These are phyloP conservation scores for Rhodotorula paludigena DNA, from an alignment of 768 basidiomycete genomes.

Conservation along the genomic window DNA sequence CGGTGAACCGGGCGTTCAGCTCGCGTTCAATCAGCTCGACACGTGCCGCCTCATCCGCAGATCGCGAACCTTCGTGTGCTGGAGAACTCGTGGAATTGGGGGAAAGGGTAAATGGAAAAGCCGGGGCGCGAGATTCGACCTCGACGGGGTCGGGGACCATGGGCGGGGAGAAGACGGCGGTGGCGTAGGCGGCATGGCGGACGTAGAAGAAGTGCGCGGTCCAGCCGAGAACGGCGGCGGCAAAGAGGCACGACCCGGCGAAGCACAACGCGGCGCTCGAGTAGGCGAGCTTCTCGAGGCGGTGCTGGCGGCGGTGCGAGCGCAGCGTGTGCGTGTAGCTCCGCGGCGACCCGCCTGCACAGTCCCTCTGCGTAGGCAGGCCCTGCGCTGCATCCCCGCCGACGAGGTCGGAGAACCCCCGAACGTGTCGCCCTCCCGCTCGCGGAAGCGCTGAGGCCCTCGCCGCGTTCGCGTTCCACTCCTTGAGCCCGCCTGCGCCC, in stretches of 20 bases:
- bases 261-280: neutral
- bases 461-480: too few relatives aligned
- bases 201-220: slow-evolving; percentile 11
- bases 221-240: slow-evolving; percentile 10
- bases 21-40: neutral
- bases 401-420: too few relatives aligned
- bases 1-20: slow-evolving; percentile 3
- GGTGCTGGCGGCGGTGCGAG: neutral
- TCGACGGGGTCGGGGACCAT: slow-evolving; percentile 1
- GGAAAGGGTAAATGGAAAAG: slow-evolving; percentile 19
- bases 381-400: neutral
- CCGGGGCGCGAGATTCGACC: slow-evolving; percentile 7
- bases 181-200: slow-evolving; percentile 18
- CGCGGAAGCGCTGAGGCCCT: too few relatives aligned
- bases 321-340: neutral
- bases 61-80: neutral
- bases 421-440: too few relatives aligned
- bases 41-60: neutral
- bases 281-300: neutral
- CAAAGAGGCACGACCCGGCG: slow-evolving; percentile 7
- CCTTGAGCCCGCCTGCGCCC: too few relatives aligned
- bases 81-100: neutral
- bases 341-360: too few relatives aligned
- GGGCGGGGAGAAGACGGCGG: slow-evolving; percentile 23
- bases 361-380: neutral